Conservation (phyloP, 78 protist species). For the Dictyostelium firmibasis region DNA sequence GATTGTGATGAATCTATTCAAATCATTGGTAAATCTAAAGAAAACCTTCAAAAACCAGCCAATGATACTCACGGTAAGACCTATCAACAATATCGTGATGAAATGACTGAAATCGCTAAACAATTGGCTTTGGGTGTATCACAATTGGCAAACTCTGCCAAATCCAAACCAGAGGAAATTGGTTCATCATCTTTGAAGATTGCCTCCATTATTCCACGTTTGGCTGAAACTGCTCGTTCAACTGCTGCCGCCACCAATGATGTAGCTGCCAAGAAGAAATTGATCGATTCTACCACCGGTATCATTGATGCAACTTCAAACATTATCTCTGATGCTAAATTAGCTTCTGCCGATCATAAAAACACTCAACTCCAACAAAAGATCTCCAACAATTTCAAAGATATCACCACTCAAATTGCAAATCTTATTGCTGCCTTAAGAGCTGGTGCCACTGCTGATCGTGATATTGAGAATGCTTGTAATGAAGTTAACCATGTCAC, state of each 20-base stretch:
- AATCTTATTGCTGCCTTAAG: conserved; percentile 54
- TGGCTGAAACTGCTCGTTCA: conserved; percentile 68
- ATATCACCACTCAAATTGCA: conserved; percentile 69
- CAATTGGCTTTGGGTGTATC: conserved; percentile 62
- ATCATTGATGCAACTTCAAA: conserved; percentile 70
- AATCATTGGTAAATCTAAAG: conserved; percentile 64
- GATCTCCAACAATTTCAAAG: conserved; percentile 75
- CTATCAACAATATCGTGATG: conserved; percentile 69
- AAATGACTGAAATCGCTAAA: conserved; percentile 73
- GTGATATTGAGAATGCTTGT: conserved; percentile 61
- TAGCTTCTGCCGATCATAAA: conserved; percentile 71
- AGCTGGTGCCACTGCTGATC: conserved; percentile 81
- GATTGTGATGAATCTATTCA: conserved; percentile 81
- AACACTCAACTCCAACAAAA: conserved; percentile 44
- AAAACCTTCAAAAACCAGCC: conserved; percentile 66
- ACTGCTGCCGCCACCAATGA: conserved; percentile 79
- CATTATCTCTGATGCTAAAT: conserved; percentile 68
- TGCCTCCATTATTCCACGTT: conserved; percentile 67
- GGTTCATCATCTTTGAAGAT: conserved; percentile 61
- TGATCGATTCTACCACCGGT: conserved; percentile 55
- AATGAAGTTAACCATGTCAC: conserved; percentile 39
- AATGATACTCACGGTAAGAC: conserved; percentile 53
- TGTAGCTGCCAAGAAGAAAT: conserved; percentile 44
- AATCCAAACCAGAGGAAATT: conserved; percentile 79
- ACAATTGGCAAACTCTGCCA: conserved; percentile 55